Evolutionary conservation across 2,329 filamentous ascomycete species (phyloP), one percentile per base, ranked within the genome.

Genomic region (Diaporthe ampelina): DNA sequence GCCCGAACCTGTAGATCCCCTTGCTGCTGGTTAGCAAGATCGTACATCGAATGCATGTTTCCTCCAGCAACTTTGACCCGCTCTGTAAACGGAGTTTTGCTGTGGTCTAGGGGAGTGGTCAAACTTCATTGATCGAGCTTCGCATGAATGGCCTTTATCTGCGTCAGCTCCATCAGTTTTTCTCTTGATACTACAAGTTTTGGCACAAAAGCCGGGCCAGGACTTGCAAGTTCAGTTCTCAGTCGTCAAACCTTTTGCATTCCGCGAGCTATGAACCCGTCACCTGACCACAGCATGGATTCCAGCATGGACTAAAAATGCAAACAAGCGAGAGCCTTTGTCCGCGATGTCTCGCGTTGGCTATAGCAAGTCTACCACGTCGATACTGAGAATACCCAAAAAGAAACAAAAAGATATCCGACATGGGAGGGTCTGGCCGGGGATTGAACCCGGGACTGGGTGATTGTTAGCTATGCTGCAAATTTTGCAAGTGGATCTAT

Each of bases 391-490:
- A 19, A 13, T 17, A 13, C 8, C 7, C 2, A 26, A 32, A 48
- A 40, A 32, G 19, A n/a, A 63, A 48, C 29, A 32, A 63, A 63
- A 48, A 29, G n/a, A 17, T 19, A 21, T 21, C 17, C 26, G 5
- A 50, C 29, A 2, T 29, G 21, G 17, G 19, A 11, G 54, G 69
- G 69, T 71, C 69, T 71, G 69, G 69, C 69, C 69, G 69, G 69
- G 69, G 69, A 63, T 71, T 71, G 69, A 71, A 61, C 69, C 57
- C 68, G 63, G 63, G 61, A 67, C 61, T 67, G 45, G 35, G 13
- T 63, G 59, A 45, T 5, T 63, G 40, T 63, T 63, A 63, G 40
- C 26, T 63, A 48, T 40, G 32, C 17, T 63, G 40, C 15, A 48
- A 63, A 45, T 45, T 63, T 32, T 48, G 59, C 40, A 63, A 63